Evolutionary conservation across 1,284 basidiomycete species (phyloP).

Genomic region (Abortiporus biennis): DNA sequence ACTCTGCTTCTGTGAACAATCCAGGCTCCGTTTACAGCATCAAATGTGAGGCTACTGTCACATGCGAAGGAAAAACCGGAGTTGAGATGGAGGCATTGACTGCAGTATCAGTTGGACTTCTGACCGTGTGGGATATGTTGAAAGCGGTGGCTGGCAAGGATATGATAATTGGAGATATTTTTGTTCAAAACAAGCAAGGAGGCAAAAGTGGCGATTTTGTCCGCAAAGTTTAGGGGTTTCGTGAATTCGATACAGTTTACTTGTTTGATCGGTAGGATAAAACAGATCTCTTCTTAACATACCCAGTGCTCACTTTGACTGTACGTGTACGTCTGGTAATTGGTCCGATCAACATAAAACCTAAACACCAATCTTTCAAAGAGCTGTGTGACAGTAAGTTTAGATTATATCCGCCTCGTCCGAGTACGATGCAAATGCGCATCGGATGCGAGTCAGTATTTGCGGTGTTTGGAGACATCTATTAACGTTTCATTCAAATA

Average conservation of each 20-base stretch:
- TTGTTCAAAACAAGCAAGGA: slow-evolving; percentile 65
- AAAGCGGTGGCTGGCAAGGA: slow-evolving; percentile 83
- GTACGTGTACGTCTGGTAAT: too few relatives aligned
- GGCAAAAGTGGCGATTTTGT: slow-evolving; percentile 69
- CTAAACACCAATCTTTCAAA: too few relatives aligned
- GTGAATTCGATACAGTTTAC: background rate
- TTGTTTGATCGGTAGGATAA: too few relatives aligned
- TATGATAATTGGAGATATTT: slow-evolving; percentile 70
- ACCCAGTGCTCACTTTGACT: too few relatives aligned
- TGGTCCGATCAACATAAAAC: too few relatives aligned
- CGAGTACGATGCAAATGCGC: too few relatives aligned
- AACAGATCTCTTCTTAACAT: too few relatives aligned
- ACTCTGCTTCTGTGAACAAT: slow-evolving; percentile 5
- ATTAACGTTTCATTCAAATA: too few relatives aligned
- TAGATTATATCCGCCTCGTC: too few relatives aligned
- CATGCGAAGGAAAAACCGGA: slow-evolving; percentile 77
- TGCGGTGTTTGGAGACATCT: too few relatives aligned
- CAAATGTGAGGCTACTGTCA: slow-evolving; percentile 59
- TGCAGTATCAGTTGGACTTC: slow-evolving; percentile 69
- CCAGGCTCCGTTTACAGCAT: slow-evolving; percentile 33
- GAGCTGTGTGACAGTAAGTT: too few relatives aligned
- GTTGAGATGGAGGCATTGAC: slow-evolving; percentile 95
- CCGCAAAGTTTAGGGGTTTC: slow-evolving; percentile 10
- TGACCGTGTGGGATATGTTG: slow-evolving; percentile 91
- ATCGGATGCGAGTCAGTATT: too few relatives aligned